Base-by-base conservation (phyloP, 2,329 filamentous ascomycete genomes). In the Stromatinia cepivora region DNA sequence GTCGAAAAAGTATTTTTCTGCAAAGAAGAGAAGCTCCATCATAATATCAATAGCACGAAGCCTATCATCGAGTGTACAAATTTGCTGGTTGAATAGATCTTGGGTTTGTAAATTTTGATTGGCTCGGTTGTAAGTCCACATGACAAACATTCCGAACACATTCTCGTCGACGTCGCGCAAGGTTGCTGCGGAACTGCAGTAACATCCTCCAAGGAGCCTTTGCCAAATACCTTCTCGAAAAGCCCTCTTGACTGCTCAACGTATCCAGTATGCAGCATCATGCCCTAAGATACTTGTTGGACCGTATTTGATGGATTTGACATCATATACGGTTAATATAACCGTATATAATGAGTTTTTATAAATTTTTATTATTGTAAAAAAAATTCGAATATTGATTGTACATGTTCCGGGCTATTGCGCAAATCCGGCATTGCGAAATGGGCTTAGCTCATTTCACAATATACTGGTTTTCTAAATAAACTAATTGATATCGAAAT, bases 121-220 rank as follows among this genome's bases (percentile, higher is more conserved):
- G 4, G 8, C 31, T 17, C 31, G 2, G 11, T 11, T 5, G 9
- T n/a, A 1, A 39, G 22, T 39, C 54, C 54, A 57, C 0, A 7
- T 0, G 22, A 10, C 11, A 17, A 57, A 39, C 8, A 57, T 25
- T 8, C 31, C 54, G 5, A 57, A 9, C 22, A n/a, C 4, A 1
- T 0, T 5, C 4, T 3, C 2, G 7, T 36, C 20, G 31, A n/a
- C 20, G 1, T 39, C 22, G 22, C 22, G 5, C 2, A 57, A 8
- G 4, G 4, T 25, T 57, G 54, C 54, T 39, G 54, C 1, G 54
- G 22, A 8, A 17, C 1, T 39, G 11, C 54, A n/a, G 0, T 17
- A 5, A 17, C 9, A 15, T 57, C 54, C 20, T 25, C 9, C 34
- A 57, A 57, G 13, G 31, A 57, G 15, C 2, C 34, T 11, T 57